Percentiles rank a stretch among this genome's conserved stretches.
Conservation (phyloP, 1,284 basidiomycete species). For the Microbotryum intermedium region DNA sequence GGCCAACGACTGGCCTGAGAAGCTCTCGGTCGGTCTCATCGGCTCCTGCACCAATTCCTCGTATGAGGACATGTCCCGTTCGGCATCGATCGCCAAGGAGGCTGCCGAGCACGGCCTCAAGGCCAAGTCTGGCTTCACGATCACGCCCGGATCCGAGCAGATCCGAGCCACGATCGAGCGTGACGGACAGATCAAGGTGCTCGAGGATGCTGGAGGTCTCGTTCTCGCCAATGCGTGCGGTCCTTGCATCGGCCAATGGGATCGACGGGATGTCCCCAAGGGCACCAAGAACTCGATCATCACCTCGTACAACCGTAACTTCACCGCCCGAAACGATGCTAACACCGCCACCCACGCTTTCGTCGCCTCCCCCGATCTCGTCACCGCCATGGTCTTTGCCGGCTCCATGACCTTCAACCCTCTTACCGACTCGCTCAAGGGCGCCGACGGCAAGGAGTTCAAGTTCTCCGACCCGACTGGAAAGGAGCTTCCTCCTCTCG, state of each 20-base stretch:
- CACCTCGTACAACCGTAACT: slow-evolving; percentile 99
- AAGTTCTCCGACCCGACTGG: slow-evolving; percentile 87
- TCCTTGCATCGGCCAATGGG: slow-evolving; percentile 99
- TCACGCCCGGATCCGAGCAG: slow-evolving; percentile 97
- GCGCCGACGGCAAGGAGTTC: slow-evolving; percentile 92
- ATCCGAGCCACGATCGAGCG: slow-evolving; percentile 95
- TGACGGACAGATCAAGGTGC: slow-evolving; percentile 82
- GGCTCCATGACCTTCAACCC: slow-evolving; percentile 96
- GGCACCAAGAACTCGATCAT: slow-evolving; percentile 88
- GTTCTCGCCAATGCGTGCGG: slow-evolving; percentile 98
- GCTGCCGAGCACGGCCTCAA: slow-evolving; percentile 77
- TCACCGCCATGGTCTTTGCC: slow-evolving; percentile 94
- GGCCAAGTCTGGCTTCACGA: slow-evolving; percentile 89
- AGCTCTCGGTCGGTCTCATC: slow-evolving; percentile 95
- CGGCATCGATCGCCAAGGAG: slow-evolving; percentile 85
- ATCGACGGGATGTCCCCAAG: slow-evolving; percentile 91
- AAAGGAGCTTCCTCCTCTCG: slow-evolving; percentile 82
- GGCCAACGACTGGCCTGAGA: slow-evolving; percentile 93
- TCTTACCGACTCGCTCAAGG: slow-evolving; percentile 77
- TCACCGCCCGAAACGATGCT: slow-evolving; percentile 98
- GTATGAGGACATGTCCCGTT: slow-evolving; percentile 99
- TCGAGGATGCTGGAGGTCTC: slow-evolving; percentile 80
- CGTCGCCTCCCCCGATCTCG: slow-evolving; percentile 94
- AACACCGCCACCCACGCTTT: slow-evolving; percentile 99
- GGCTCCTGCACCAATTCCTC: slow-evolving; percentile 99